Evolutionary conservation across 2,329 filamentous ascomycete genomes (phyloP).

Genomic region (Diplodia sapinea): DNA sequence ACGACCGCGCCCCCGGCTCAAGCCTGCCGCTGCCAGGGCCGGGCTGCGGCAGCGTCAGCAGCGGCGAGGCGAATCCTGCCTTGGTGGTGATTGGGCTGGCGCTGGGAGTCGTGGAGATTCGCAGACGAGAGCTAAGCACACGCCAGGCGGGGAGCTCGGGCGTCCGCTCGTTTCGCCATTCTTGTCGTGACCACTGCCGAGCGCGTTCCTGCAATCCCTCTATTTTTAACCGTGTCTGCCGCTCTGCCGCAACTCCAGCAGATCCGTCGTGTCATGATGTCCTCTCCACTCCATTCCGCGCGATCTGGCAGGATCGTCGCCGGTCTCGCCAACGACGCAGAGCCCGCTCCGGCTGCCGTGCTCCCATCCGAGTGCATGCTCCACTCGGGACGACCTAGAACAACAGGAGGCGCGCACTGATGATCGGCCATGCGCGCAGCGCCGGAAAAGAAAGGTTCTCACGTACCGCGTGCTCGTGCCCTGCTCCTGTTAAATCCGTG

Average conservation of each 20-base stretch:
- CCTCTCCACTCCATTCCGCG: not conserved
- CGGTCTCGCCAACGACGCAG: not conserved
- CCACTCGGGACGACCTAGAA: not conserved
- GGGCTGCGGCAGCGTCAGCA: not conserved
- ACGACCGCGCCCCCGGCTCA: not conserved
- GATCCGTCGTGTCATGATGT: not conserved
- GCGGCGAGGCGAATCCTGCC: too few relatives aligned
- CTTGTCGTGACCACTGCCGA: conserved; percentile 19
- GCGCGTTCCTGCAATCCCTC: conserved; percentile 26
- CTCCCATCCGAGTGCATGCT: conserved; percentile 1
- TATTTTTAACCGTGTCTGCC: conserved; percentile 23
- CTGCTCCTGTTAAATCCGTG: not conserved
- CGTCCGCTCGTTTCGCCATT: conserved; percentile 20
- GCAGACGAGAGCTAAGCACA: not conserved
- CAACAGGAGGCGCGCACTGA: not conserved
- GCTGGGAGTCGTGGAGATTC: not conserved
- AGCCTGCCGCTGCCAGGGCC: not conserved
- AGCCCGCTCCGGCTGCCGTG: not conserved
- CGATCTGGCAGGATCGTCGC: conserved; percentile 16
- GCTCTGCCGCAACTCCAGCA: conserved; percentile 11
- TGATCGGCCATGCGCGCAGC: too few relatives aligned
- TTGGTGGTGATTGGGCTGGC: not conserved
- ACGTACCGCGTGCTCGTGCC: not conserved
- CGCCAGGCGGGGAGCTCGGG: not conserved
- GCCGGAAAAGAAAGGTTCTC: too few relatives aligned